These are phyloP conservation scores for Stentor coeruleus DNA, from an alignment of 73 alveolate species.

Conservation along the genomic window DNA sequence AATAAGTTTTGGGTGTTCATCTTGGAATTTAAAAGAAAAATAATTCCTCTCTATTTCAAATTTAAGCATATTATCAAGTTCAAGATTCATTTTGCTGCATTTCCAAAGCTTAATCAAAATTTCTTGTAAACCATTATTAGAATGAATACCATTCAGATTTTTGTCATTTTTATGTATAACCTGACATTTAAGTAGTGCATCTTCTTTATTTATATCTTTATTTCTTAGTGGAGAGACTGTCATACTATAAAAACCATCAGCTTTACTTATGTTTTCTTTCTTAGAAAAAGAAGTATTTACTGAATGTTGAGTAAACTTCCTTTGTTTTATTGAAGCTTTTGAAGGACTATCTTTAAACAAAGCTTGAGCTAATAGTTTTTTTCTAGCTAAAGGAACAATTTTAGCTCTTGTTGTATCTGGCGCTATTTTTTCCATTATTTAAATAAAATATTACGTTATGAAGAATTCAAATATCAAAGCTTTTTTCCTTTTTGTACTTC, in stretches of 20 bases:
- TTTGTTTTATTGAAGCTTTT: neutral
- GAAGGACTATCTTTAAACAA: neutral
- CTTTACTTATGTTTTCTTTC: neutral
- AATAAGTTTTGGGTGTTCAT: too few relatives aligned
- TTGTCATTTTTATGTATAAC: neutral
- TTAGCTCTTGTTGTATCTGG: neutral
- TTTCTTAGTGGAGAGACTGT: neutral
- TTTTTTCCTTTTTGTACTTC: too few relatives aligned
- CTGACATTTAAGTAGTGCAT: neutral
- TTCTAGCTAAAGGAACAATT: neutral
- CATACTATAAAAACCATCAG: neutral
- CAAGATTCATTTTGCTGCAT: neutral
- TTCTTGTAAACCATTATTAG: neutral
- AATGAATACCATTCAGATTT: neutral
- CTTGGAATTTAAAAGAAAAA: neutral
- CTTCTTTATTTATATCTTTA: neutral
- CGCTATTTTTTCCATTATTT: neutral
- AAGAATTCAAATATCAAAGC: neutral
- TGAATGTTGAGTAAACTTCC: neutral
- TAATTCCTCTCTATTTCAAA: neutral
- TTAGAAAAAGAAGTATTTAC: neutral
- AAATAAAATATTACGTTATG: neutral
- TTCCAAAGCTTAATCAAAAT: neutral
- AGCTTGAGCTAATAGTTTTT: neutral
- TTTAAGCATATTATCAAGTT: neutral